phyloP scores from a whole-genome alignment of 176 grass and related monocot species.

The Dendrocalamus sinicus region DNA sequence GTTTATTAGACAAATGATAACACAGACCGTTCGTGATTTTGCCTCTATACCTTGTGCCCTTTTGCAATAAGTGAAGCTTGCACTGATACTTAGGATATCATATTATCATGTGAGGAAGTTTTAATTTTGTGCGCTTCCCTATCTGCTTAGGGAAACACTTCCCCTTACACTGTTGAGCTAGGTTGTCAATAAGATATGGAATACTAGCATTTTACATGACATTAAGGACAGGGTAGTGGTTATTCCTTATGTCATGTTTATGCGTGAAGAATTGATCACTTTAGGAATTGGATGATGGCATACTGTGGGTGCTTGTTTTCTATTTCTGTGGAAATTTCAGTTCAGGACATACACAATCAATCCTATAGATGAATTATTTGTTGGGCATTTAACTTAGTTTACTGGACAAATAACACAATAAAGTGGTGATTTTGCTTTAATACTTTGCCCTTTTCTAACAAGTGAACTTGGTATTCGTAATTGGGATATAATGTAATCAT shows the following conservation, averaged over 20 bases:
- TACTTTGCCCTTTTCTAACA: not conserved
- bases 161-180: not conserved
- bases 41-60: not conserved
- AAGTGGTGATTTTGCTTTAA: not conserved
- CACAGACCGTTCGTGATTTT: not conserved
- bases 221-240: too few species aligned
- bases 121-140: not conserved
- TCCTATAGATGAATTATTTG: not conserved
- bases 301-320: not conserved
- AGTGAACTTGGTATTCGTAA: not conserved
- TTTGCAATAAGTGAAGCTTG: not conserved
- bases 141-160: not conserved
- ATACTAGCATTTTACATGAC: not conserved
- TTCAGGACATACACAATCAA: not conserved
- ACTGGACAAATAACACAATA: not conserved
- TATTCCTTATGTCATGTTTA: not conserved
- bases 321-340: not conserved
- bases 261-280: not conserved
- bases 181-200: not conserved
- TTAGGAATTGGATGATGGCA: not conserved
- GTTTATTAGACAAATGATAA: not conserved
- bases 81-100: not conserved
- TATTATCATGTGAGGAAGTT: conserved; percentile 14
- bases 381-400: not conserved
- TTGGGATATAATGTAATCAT: not conserved